phyloP scores from a whole-genome alignment of 2,329 filamentous ascomycete genomes.

The Ceratocystis diversiconidia region DNA sequence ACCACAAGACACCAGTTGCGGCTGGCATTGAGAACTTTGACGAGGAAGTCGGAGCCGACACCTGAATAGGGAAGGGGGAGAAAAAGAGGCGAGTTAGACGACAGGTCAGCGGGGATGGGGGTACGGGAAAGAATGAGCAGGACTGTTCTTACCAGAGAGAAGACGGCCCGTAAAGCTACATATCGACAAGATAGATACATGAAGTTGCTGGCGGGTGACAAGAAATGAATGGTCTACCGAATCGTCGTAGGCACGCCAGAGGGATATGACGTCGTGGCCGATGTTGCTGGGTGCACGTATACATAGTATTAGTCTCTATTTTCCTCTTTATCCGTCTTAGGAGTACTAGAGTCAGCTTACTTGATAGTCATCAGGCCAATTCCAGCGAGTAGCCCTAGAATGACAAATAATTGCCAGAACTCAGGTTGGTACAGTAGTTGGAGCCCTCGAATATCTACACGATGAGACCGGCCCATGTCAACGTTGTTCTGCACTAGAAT shows the following conservation, averaged over 20 bases:
- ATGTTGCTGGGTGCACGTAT: constrained; percentile 56
- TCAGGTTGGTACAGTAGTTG: constrained; percentile 55
- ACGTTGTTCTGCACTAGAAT: constrained; percentile 44
- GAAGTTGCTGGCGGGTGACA: constrained; percentile 68
- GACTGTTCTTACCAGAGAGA: constrained; percentile 43
- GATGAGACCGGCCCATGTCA: constrained; percentile 60
- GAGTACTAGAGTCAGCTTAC: constrained; percentile 37
- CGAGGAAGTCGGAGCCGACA: constrained; percentile 79
- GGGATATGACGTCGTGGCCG: constrained; percentile 71
- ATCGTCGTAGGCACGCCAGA: constrained; percentile 78
- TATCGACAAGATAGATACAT: constrained; percentile 87
- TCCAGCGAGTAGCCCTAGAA: constrained; percentile 83
- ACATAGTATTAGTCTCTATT: not conserved
- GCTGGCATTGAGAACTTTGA: constrained; percentile 64
- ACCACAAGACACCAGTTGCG: constrained; percentile 83
- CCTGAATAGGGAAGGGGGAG: constrained; percentile 33
- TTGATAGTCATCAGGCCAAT: constrained; percentile 98
- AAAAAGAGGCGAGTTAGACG: constrained; percentile 16
- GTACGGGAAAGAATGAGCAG: not conserved
- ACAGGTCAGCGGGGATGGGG: no score
- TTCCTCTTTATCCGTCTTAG: not conserved
- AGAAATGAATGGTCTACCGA: constrained; percentile 60
- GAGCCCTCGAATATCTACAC: constrained; percentile 81
- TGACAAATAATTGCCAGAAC: constrained; percentile 81
- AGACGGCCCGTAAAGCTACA: constrained; percentile 75